Base-by-base conservation (phyloP, 2,329 filamentous ascomycete species). In the Penicillium decumbens region DNA sequence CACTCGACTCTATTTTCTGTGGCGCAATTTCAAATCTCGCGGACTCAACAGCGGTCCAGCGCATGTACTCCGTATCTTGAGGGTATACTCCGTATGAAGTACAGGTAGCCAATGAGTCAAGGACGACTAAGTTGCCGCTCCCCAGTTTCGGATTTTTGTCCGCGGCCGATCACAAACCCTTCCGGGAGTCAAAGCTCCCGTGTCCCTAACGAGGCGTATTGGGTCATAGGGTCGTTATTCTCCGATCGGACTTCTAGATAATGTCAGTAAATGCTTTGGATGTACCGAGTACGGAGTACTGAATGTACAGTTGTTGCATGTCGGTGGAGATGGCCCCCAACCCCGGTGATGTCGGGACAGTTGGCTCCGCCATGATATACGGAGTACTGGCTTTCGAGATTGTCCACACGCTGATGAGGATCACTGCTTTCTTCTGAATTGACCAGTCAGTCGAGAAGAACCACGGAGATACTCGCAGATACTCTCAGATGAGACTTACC, bases 1-100 rank as follows among this genome's bases (percentile, higher is more conserved):
- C 51, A 45, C 51, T 44, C 43, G 12, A 29, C 42, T 43, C 43
- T 12, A 6, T 10, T 39, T 24, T 39, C 38, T 43, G 33, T 43
- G 15, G 32, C 27, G 13, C 30, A 33, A 35, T 35, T 35, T 24
- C 30, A 39, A 46, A 40, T 30, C 15, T 3, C 20, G 25, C 37
- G 12, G 24, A 20, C 38, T 27, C 20, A 27, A 40, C 12, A 27
- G 4, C 23, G n/a, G 38, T 9, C 23, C 25, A 12, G 15, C 33
- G 33, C 33, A 37, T 12, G 33, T 40, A 40, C 9, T 39, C 20
- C 20, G 20, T 23, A 23, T 23, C 8, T n/a, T 8, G 10, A 40
- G 18, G 33, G 27, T 28, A 28, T 23, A 28, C 25, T 8, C 25
- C 25, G 25, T 28, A 28, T 27, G 20, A 23, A 18, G 15, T 18